These are phyloP conservation scores for Mariannaea sp. DNA, from an alignment of 2,329 filamentous ascomycete genomes.

Conservation along the genomic window DNA sequence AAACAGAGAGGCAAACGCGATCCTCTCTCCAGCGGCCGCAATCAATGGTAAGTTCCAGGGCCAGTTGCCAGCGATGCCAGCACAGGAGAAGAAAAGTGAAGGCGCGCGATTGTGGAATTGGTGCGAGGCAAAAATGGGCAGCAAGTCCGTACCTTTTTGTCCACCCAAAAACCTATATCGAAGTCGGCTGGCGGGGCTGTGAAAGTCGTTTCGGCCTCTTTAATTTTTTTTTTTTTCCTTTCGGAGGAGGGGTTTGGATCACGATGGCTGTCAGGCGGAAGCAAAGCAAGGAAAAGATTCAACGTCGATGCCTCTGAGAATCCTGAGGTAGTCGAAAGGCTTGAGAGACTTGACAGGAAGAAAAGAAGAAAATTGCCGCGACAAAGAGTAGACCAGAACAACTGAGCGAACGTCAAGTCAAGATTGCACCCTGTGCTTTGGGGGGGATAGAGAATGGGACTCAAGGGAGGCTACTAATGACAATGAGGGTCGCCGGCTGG, in stretches of 20 bases:
- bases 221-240: conserved; percentile 31
- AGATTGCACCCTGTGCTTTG: conserved; percentile 31
- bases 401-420: conserved; percentile 20
- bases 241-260: conserved; percentile 32
- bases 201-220: conserved; percentile 32
- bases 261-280: conserved; percentile 14
- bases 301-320: no score
- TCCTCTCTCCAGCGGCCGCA: no score
- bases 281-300: no score
- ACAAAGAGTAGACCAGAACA: conserved; percentile 28
- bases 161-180: conserved; percentile 33
- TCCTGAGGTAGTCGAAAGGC: no score
- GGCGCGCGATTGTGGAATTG: neutral
- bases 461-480: conserved; percentile 35
- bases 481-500: conserved; percentile 38
- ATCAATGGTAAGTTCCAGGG: neutral
- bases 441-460: conserved; percentile 38
- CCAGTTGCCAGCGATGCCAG: neutral
- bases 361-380: conserved; percentile 18
- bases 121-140: neutral
- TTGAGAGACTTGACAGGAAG: conserved; percentile 3
- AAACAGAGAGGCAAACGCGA: neutral
- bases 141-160: conserved; percentile 34
- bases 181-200: conserved; percentile 37
- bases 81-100: no score